Conservation (phyloP, 192 early-diverging fungal genomes). For the Entomortierella beljakovae region DNA sequence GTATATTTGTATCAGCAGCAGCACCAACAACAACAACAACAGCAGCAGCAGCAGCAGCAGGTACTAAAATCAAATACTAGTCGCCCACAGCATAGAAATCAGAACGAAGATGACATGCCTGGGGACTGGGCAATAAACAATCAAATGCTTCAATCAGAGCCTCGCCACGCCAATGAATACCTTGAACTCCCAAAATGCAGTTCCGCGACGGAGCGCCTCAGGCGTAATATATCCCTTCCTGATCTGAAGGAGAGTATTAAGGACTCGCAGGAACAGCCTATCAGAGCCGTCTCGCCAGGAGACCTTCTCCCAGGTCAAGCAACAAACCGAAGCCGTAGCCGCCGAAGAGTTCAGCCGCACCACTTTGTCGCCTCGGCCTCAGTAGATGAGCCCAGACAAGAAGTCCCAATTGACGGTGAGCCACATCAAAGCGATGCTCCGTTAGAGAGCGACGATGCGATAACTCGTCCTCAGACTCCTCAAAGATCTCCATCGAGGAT, state of each 20-base stretch:
- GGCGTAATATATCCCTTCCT: not conserved
- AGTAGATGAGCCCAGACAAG: not conserved
- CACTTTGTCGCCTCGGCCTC: slow-evolving; percentile 8
- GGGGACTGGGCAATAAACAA: slow-evolving; percentile 24
- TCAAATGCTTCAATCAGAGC: slow-evolving; percentile 7
- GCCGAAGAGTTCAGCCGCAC: slow-evolving; percentile 22
- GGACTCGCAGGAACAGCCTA: not conserved
- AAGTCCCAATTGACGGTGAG: not conserved
- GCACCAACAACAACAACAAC: too few relatives aligned
- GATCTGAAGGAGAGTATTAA: not conserved
- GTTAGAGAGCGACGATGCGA: not conserved
- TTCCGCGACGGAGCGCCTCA: not conserved
- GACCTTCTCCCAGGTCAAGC: slow-evolving; percentile 7
- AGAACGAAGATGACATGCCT: not conserved
- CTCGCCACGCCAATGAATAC: not conserved
- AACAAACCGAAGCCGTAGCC: slow-evolving; percentile 14
- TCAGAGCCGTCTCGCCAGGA: slow-evolving; percentile 9
- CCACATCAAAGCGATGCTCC: not conserved
- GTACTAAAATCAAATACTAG: not conserved
- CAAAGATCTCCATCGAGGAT: slow-evolving; percentile 12
- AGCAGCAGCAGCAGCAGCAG: slow-evolving; percentile 32
- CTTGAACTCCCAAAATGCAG: not conserved
- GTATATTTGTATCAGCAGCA: slow-evolving; percentile 34
- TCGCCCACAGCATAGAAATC: slow-evolving; percentile 9
- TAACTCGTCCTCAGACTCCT: not conserved